Percentiles rank a stretch among this genome's conserved stretches.
These are phyloP conservation scores for Viola pubescens DNA, from an alignment of 441 rosid species.

Conservation along the genomic window DNA sequence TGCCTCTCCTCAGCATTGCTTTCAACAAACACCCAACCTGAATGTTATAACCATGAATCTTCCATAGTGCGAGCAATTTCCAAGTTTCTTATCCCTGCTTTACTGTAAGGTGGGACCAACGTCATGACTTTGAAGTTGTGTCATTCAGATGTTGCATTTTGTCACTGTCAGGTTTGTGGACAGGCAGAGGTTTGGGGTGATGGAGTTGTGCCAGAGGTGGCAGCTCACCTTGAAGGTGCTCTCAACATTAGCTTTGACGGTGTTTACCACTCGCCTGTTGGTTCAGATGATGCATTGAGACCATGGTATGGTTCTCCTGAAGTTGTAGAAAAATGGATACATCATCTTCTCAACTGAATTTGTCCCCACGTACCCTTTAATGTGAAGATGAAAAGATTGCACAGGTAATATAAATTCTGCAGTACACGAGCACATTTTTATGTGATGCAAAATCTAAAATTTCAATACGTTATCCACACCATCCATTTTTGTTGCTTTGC, in stretches of 20 bases:
- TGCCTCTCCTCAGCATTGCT: neutral
- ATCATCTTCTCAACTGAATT: slow-evolving; percentile 52
- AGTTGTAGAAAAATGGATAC: slow-evolving; percentile 62
- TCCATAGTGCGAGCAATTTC: neutral
- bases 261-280: slow-evolving; percentile 86
- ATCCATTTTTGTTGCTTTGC: no score
- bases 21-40: neutral
- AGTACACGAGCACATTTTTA: neutral
- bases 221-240: slow-evolving; percentile 80
- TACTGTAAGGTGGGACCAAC: neutral
- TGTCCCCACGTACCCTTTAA: no score
- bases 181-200: slow-evolving; percentile 93
- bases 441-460: neutral
- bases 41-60: neutral
- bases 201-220: slow-evolving; percentile 85
- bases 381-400: no score
- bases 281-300: slow-evolving; percentile 56
- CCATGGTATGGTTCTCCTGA: slow-evolving; percentile 92
- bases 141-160: neutral
- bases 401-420: neutral
- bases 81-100: neutral
- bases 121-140: neutral
- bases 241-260: slow-evolving; percentile 69
- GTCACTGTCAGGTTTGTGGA: slow-evolving; percentile 54
- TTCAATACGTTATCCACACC: neutral